Evolutionary conservation across 31 red algal genomes (phyloP).

Genomic region (Odonthalia washingtoniensis): DNA sequence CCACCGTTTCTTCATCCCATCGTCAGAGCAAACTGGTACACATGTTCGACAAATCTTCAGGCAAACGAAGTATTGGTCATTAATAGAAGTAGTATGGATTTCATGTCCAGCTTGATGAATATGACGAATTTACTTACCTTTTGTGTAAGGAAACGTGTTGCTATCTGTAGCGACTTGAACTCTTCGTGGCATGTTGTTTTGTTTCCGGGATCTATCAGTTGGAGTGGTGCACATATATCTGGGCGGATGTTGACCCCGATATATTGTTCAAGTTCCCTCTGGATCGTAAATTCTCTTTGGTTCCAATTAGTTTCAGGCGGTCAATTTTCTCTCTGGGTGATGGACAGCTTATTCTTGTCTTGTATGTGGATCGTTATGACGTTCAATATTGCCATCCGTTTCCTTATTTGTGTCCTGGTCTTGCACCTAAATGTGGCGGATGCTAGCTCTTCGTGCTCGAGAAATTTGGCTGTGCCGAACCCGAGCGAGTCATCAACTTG

Average conservation of each 20-base stretch:
- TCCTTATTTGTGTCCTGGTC: not conserved
- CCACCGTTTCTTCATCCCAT: too few species aligned
- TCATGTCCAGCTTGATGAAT: too few species aligned
- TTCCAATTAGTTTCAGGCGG: not conserved
- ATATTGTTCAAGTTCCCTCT: not conserved
- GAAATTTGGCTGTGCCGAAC: not conserved
- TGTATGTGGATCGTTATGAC: not conserved
- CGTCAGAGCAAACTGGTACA: too few species aligned
- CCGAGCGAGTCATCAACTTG: slow-evolving; percentile 13
- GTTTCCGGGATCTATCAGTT: not conserved
- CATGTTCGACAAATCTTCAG: too few species aligned
- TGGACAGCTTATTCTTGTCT: not conserved
- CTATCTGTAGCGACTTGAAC: too few species aligned
- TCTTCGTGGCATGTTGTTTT: too few species aligned
- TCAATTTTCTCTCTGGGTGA: not conserved
- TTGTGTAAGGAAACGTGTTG: too few species aligned
- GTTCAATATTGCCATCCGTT: not conserved
- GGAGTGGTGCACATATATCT: slow-evolving; percentile 26
- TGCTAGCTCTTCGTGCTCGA: not conserved
- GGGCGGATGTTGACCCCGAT: not conserved
- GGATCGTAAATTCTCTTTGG: not conserved
- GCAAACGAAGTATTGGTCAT: too few species aligned
- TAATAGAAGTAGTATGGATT: too few species aligned
- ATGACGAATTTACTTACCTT: too few species aligned
- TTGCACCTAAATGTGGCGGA: not conserved